Base-by-base conservation (phyloP, 179 eudicot genomes). In the Drosera spatulata region DNA sequence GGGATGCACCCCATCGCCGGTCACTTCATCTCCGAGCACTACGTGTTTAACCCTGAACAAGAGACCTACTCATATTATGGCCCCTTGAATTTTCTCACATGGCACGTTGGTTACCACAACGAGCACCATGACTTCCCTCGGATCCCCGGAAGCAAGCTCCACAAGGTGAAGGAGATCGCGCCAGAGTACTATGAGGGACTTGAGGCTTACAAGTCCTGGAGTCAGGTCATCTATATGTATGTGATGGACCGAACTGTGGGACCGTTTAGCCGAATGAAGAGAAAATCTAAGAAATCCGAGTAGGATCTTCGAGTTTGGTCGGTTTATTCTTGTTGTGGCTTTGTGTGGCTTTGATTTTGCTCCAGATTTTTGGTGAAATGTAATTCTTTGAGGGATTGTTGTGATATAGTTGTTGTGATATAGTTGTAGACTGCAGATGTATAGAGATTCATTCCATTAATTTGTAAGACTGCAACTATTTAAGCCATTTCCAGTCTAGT, bases 1-100 rank as follows among this genome's bases (percentile, higher is more conserved):
- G 98, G 98, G 49, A 66, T 91, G 87, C 98, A 88, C 58, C 98
- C 98, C 0, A 88, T 88, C 95, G 98, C 96, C 0, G 98, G 96
- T 49, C 98, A 91, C 75, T 91, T 91, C 63, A 88, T 91, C 33
- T 91, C 96, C 0, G 98, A 91, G 63, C 98, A 91, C 69, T 91
- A 91, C 39, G 89, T 88, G 6, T 88, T 91, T 65, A 80, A 85
- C 38, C 76, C 82, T 3, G 79, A 79, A 37, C 96, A 91, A 77
- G 98, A 91, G 72, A 91, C 96, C 0, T 91, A 82, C 61, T 91
- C 96, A 10, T 91, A 88, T 55, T 91, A 91, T 2, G 98, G 98
- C 7, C 96, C 95, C 1, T 50, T 91, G 69, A 91, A 91, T 73
- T 66, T 84, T 58, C 78, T 85, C 73, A 77, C 98, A 13, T 88